These are phyloP conservation scores for Gynandropsis gynandra DNA, from an alignment of 345 rosid species.

Conservation along the genomic window DNA sequence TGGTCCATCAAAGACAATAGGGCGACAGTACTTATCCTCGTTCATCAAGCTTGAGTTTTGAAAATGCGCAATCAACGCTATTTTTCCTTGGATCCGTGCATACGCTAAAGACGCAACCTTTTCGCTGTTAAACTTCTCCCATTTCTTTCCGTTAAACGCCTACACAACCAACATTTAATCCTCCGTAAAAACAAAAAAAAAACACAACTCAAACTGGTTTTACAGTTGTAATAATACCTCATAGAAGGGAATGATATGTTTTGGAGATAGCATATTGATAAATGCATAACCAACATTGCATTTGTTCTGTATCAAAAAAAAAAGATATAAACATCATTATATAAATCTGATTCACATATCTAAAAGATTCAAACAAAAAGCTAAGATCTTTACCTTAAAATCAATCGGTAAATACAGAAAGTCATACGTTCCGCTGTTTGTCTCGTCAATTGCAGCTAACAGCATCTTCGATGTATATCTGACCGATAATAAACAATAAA, in stretches of 20 bases:
- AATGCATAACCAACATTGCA: conserved; percentile 84
- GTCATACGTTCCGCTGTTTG: conserved; percentile 55
- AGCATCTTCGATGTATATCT: conserved; percentile 78
- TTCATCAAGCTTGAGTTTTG: conserved; percentile 81
- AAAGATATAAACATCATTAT: neutral
- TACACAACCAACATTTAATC: conserved; percentile 15
- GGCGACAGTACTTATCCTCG: conserved; percentile 74
- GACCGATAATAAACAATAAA: conserved; percentile 7
- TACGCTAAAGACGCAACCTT: conserved; percentile 79
- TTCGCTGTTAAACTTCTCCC: conserved; percentile 84
- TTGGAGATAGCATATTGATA: conserved; percentile 69
- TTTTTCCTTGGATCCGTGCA: conserved; percentile 72
- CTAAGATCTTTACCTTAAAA: conserved; percentile 45
- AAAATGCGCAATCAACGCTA: conserved; percentile 60
- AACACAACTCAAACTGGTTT: conserved; percentile 8
- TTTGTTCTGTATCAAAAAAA: conserved; percentile 49
- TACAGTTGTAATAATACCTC: conserved; percentile 35
- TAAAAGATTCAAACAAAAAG: conserved; percentile 15
- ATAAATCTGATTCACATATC: conserved; percentile 6
- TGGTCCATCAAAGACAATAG: conserved; percentile 47
- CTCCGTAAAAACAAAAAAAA: neutral
- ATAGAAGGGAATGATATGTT: conserved; percentile 54
- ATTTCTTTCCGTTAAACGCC: conserved; percentile 72
- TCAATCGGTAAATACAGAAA: conserved; percentile 74
- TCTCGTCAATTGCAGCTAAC: conserved; percentile 67